Conservation (phyloP, 371 early-diverging fungal genomes). For the Furculomyces boomerangus region DNA sequence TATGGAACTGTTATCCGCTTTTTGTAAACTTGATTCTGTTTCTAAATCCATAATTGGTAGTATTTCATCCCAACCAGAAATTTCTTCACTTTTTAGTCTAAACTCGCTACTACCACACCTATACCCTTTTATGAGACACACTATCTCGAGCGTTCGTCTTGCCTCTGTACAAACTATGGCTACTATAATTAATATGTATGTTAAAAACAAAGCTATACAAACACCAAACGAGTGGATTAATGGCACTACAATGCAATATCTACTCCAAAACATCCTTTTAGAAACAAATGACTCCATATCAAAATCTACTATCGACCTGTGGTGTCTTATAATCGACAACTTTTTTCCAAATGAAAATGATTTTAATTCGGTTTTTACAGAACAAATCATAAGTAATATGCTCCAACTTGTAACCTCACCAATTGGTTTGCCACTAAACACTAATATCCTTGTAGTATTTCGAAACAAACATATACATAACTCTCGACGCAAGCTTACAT, state of each 20-base stretch:
- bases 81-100: conserved; percentile 8
- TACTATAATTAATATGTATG: conserved; percentile 51
- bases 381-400: conserved; percentile 9
- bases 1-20: conserved; percentile 78
- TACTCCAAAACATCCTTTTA: conserved; percentile 79
- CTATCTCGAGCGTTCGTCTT: conserved; percentile 65
- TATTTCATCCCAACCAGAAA: conserved; percentile 4
- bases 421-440: conserved; percentile 59
- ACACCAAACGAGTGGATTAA: conserved; percentile 50
- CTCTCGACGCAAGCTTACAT: background rate
- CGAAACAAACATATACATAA: too few relatives aligned
- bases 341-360: background rate
- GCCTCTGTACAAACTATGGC: conserved; percentile 67
- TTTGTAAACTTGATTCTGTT: conserved; percentile 30
- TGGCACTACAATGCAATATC: conserved; percentile 46
- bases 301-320: conserved; percentile 41
- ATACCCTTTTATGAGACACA: conserved; percentile 86
- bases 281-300: conserved; percentile 50
- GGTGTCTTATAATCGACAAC: conserved; percentile 24
- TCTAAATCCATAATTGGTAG: conserved; percentile 7
- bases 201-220: background rate
- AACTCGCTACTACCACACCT: conserved; percentile 53
- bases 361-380: background rate
- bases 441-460: conserved; percentile 25
- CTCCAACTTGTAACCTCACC: conserved; percentile 43